These are phyloP conservation scores for Botrytis fabae DNA, from an alignment of 2,329 filamentous ascomycete genomes.

Conservation along the genomic window DNA sequence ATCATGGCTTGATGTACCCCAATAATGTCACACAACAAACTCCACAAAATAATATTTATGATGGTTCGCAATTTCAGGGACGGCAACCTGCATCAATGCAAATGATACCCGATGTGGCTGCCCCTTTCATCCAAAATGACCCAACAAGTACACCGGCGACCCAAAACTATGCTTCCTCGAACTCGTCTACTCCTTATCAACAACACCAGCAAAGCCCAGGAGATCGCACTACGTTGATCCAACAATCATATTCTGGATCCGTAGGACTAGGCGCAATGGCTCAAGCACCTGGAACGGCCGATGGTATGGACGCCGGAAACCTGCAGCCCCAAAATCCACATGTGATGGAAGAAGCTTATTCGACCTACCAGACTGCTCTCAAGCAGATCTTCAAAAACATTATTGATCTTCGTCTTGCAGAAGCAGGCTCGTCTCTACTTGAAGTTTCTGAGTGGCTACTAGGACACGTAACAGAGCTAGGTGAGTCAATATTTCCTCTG, in stretches of 20 bases:
- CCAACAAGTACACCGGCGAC: slow-evolving; percentile 58
- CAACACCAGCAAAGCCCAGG: slow-evolving; percentile 54
- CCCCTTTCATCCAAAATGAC: slow-evolving; percentile 75
- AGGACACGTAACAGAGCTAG: slow-evolving; percentile 63
- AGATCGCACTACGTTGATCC: slow-evolving; percentile 56
- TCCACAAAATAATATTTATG: slow-evolving; percentile 67
- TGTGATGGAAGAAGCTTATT: slow-evolving; percentile 67
- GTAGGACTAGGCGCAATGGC: slow-evolving; percentile 52
- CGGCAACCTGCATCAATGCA: slow-evolving; percentile 77
- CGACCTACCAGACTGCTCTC: slow-evolving; percentile 61
- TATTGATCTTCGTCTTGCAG: slow-evolving; percentile 57
- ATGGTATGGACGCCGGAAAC: slow-evolving; percentile 58
- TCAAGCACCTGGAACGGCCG: slow-evolving; percentile 42
- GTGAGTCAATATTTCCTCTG: slow-evolving; percentile 50
- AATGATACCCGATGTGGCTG: slow-evolving; percentile 69
- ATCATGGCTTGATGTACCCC: slow-evolving; percentile 72
- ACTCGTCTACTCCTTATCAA: slow-evolving; percentile 61
- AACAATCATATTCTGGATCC: slow-evolving; percentile 50
- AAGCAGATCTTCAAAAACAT: slow-evolving; percentile 63
- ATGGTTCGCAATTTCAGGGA: slow-evolving; percentile 72
- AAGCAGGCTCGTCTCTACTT: slow-evolving; percentile 59
- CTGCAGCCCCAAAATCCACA: slow-evolving; percentile 54
- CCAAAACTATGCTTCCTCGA: slow-evolving; percentile 52
- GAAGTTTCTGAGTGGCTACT: slow-evolving; percentile 67
- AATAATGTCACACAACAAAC: slow-evolving; percentile 70